These are phyloP conservation scores for Boletus subluridellus DNA, from an alignment of 1,284 basidiomycete genomes.

Conservation along the genomic window DNA sequence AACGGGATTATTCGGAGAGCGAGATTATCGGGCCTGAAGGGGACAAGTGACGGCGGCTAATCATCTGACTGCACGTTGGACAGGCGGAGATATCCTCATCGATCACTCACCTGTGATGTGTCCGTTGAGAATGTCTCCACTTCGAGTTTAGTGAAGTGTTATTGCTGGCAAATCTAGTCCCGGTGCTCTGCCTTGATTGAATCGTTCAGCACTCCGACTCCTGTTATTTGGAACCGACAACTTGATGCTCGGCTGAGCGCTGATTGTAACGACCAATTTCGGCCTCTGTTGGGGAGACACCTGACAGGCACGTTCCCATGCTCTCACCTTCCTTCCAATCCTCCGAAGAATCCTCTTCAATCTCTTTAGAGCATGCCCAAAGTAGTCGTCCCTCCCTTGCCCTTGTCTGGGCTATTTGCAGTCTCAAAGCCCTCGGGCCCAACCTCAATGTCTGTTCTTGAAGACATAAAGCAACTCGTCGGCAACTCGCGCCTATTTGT, in stretches of 20 bases:
- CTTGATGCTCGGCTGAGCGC: background rate
- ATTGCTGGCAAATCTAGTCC: background rate
- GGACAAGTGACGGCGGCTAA: too few species aligned
- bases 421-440: slow-evolving; percentile 84
- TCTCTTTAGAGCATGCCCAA: slow-evolving; percentile 57
- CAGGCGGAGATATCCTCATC: background rate
- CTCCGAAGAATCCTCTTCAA: background rate
- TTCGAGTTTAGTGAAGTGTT: background rate
- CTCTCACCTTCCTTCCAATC: background rate
- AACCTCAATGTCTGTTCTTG: slow-evolving; percentile 88
- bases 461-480: slow-evolving; percentile 81
- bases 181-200: background rate
- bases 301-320: background rate
- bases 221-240: background rate
- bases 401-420: slow-evolving; percentile 79
- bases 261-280: background rate
- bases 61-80: background rate
- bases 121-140: background rate
- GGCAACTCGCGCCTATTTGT: slow-evolving; percentile 80
- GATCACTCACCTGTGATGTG: background rate
- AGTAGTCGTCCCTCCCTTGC: slow-evolving; percentile 47
- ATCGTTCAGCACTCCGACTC: background rate
- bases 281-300: background rate
- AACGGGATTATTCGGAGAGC: too few species aligned
- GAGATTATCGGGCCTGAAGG: too few species aligned